These are phyloP conservation scores for Apiotrichum montevideense DNA, from an alignment of 1,284 basidiomycete species.

Conservation along the genomic window DNA sequence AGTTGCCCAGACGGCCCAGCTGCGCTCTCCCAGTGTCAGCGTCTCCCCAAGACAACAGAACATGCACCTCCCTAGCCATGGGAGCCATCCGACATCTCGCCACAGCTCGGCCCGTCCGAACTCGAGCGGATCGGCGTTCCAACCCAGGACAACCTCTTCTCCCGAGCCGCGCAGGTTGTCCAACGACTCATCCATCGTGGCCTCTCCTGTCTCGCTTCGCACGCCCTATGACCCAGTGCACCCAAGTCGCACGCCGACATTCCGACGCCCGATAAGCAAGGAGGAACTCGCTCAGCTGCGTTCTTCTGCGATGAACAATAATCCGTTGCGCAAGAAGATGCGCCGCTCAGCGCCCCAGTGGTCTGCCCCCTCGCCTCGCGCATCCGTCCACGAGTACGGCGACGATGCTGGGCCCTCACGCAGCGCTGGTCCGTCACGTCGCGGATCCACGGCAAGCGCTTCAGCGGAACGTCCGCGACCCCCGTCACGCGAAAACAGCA, in stretches of 20 bases:
- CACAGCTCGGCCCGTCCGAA: constrained; percentile 26
- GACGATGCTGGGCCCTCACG: constrained; percentile 3
- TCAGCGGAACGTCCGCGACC: neutral
- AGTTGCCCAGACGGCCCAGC: constrained; percentile 9
- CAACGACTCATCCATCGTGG: constrained; percentile 4
- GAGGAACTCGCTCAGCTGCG: constrained; percentile 30
- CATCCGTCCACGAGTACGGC: too few species aligned
- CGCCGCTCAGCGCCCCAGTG: constrained; percentile 28
- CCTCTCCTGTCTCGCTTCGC: neutral
- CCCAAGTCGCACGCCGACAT: too few species aligned
- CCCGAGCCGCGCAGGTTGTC: constrained; percentile 22
- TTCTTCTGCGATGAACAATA: constrained; percentile 23
- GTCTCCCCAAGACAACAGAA: constrained; percentile 33
- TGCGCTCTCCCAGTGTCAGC: constrained; percentile 36
- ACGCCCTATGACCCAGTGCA: constrained; percentile 27
- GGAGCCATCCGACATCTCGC: constrained; percentile 12
- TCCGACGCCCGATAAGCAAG: constrained; percentile 19
- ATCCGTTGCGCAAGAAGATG: constrained; percentile 23
- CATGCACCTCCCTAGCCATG: constrained; percentile 13
- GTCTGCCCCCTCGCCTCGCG: constrained; percentile 30
- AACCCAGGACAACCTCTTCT: constrained; percentile 4
- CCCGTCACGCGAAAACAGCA: neutral
- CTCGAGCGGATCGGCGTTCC: neutral
- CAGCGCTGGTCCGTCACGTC: constrained; percentile 5
- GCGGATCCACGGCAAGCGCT: constrained; percentile 6